Conservation (phyloP, 2,329 filamentous ascomycete genomes). For the Xylaria sp. region DNA sequence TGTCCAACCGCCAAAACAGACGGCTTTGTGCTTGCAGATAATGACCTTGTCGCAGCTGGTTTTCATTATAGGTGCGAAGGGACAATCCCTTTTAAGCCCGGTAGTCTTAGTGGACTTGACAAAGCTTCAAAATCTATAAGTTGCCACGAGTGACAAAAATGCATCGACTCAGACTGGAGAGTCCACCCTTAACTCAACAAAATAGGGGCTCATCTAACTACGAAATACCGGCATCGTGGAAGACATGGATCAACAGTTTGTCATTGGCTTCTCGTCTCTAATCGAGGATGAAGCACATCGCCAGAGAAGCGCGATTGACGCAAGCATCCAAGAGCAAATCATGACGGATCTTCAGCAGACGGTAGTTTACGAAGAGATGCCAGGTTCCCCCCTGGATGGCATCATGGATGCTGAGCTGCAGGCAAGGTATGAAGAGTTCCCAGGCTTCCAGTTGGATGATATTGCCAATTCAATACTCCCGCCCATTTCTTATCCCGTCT, state of each 20-base stretch:
- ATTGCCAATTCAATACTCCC: no score
- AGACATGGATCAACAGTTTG: constrained; percentile 1
- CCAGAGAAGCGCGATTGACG: no score
- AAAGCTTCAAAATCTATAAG: background rate
- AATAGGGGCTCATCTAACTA: background rate
- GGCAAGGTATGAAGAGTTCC: no score
- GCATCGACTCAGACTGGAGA: background rate
- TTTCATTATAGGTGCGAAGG: background rate
- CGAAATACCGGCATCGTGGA: constrained; percentile 1
- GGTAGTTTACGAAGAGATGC: no score
- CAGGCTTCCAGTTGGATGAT: no score
- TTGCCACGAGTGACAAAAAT: background rate
- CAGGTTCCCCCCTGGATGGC: no score
- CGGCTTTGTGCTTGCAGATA: background rate
- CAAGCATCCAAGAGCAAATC: no score
- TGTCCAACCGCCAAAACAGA: no score
- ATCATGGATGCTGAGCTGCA: no score
- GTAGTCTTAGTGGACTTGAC: background rate
- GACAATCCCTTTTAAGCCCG: background rate
- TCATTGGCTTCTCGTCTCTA: background rate
- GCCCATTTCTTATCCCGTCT: background rate
- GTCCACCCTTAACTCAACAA: no score
- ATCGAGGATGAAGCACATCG: background rate
- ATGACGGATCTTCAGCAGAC: no score
- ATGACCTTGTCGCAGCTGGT: background rate